Percentiles rank a stretch among this genome's conserved stretches.
Evolutionary conservation across 2,329 filamentous ascomycete species (phyloP).

Genomic region (Phoma herbarum): DNA sequence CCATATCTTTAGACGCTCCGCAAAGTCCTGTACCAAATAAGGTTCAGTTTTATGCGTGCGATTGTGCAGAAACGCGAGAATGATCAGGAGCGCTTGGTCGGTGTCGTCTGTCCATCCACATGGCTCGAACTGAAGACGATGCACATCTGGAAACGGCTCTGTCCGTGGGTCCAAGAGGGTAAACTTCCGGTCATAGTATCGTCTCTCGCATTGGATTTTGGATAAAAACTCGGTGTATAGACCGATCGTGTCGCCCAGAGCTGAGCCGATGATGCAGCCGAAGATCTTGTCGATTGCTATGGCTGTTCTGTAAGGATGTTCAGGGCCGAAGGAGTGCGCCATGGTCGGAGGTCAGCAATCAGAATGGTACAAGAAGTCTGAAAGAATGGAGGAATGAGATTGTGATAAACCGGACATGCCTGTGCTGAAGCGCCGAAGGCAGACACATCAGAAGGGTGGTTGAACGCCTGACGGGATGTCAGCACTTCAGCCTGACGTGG

Average conservation of each 20-base stretch:
- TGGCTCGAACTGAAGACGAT: slow-evolving; percentile 48
- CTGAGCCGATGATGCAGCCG: slow-evolving; percentile 61
- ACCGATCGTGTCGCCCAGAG: slow-evolving; percentile 63
- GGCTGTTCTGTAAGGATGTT: slow-evolving; percentile 42
- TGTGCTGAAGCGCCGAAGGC: background rate
- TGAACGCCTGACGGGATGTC: background rate
- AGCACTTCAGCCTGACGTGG: background rate
- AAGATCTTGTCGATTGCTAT: slow-evolving; percentile 52
- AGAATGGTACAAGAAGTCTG: background rate
- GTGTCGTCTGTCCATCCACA: slow-evolving; percentile 65
- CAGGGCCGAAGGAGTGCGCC: background rate
- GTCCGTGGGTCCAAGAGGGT: slow-evolving; percentile 53
- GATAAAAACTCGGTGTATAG: slow-evolving; percentile 64
- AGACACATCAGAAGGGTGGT: background rate
- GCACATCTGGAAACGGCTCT: slow-evolving; percentile 55
- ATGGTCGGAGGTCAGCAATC: too few relatives aligned
- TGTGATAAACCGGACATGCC: background rate
- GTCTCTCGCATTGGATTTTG: slow-evolving; percentile 40
- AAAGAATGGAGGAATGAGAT: background rate
- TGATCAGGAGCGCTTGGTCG: slow-evolving; percentile 61
- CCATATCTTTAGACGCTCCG: slow-evolving; percentile 59
- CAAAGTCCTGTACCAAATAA: slow-evolving; percentile 51
- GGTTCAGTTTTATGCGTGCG: slow-evolving; percentile 43
- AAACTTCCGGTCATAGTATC: slow-evolving; percentile 55
- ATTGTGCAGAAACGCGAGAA: slow-evolving; percentile 60